These are phyloP conservation scores for Paspalum notatum DNA, from an alignment of 176 grass and related monocot genomes.

Conservation along the genomic window DNA sequence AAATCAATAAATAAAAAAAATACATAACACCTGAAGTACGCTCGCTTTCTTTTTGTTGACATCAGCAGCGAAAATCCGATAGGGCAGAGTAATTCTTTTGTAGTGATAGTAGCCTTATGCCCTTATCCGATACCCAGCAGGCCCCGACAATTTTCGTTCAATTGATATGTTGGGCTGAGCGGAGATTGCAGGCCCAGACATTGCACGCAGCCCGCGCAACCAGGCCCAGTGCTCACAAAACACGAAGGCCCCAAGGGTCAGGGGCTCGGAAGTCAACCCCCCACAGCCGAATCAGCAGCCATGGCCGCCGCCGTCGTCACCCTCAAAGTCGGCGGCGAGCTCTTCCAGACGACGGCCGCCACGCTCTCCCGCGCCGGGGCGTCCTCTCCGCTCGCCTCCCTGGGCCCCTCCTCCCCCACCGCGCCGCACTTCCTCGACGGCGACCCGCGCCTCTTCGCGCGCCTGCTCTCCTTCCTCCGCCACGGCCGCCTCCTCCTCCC, in stretches of 20 bases:
- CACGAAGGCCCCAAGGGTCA: no score
- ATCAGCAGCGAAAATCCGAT: no score
- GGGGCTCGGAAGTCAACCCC: constrained; percentile 9
- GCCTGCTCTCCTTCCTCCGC: constrained; percentile 82
- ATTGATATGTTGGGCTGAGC: no score
- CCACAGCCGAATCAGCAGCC: constrained; percentile 16
- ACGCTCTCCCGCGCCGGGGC: constrained; percentile 71
- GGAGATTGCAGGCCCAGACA: neutral
- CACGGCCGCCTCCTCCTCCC: constrained; percentile 44
- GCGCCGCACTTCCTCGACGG: constrained; percentile 69
- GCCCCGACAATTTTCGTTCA: no score
- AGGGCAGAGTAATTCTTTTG: no score
- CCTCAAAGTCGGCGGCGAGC: constrained; percentile 77
- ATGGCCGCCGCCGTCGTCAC: constrained; percentile 49
- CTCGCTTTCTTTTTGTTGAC: no score
- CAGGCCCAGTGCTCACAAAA: no score
- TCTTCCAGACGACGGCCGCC: constrained; percentile 71
- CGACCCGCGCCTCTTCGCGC: constrained; percentile 69
- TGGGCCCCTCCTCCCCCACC: constrained; percentile 31
- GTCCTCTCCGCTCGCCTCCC: constrained; percentile 60
- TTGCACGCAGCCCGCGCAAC: neutral
- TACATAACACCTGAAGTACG: no score
- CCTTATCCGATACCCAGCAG: no score
- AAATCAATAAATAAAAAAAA: no score
- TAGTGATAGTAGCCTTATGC: no score